phyloP scores from a whole-genome alignment of 2,329 filamentous ascomycete species.

The Piedraia hortae region DNA sequence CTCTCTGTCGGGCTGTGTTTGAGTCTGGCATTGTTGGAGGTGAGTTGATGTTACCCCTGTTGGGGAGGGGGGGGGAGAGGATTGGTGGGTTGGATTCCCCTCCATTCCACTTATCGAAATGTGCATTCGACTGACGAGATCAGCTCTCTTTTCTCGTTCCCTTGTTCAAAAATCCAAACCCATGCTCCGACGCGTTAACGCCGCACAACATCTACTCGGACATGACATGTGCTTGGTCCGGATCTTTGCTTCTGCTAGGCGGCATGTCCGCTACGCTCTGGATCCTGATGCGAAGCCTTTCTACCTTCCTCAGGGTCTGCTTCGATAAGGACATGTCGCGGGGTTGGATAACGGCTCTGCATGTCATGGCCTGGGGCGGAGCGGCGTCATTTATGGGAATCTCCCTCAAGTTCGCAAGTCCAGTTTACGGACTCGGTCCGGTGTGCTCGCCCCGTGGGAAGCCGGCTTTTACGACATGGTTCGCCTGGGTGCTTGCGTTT shows the following conservation, averaged over 20 bases:
- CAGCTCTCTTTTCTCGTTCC: conserved; percentile 71
- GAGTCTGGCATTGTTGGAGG: conserved; percentile 2
- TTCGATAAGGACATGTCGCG: conserved; percentile 73
- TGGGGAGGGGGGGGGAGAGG: background rate
- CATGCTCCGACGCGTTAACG: conserved; percentile 75
- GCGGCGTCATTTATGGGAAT: conserved; percentile 45
- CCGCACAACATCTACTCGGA: conserved; percentile 73
- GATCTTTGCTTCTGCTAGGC: conserved; percentile 58
- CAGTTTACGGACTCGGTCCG: conserved; percentile 71
- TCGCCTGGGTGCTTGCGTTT: conserved; percentile 14
- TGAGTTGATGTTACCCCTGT: conserved; percentile 9
- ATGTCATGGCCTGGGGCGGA: conserved; percentile 60
- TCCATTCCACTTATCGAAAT: background rate
- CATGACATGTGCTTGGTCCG: conserved; percentile 62
- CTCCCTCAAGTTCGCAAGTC: conserved; percentile 56
- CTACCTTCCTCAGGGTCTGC: conserved; percentile 83
- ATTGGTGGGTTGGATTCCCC: conserved; percentile 1
- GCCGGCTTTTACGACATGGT: conserved; percentile 36
- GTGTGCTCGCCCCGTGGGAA: conserved; percentile 82
- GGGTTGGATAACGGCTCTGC: conserved; percentile 62
- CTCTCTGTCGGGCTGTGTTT: conserved; percentile 26
- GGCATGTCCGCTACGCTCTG: conserved; percentile 66
- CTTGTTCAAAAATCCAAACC: conserved; percentile 43
- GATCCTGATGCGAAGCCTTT: conserved; percentile 67
- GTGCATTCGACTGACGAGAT: background rate